Conservation (phyloP, 192 early-diverging fungal genomes). For the Linnemannia elongata region DNA sequence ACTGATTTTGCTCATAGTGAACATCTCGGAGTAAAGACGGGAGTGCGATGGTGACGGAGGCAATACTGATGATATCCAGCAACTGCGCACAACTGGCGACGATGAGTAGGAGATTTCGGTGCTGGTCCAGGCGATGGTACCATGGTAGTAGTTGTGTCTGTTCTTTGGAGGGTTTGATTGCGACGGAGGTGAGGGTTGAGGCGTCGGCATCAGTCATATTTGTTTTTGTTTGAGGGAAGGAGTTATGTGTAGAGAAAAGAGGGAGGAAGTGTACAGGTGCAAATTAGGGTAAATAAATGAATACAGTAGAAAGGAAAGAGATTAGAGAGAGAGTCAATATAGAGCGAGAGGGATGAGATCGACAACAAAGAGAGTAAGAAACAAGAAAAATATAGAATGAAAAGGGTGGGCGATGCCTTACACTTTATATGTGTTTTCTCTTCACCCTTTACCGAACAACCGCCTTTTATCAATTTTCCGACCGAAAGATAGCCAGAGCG, state of each 20-base stretch:
- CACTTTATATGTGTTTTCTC: neutral
- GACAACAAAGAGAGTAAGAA: neutral
- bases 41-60: slow-evolving; percentile 44
- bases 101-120: slow-evolving; percentile 23
- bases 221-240: neutral
- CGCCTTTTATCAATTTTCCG: too few relatives aligned
- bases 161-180: slow-evolving; percentile 14
- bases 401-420: neutral
- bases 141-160: slow-evolving; percentile 9
- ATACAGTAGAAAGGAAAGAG: neutral
- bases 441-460: too few relatives aligned
- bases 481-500: too few relatives aligned
- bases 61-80: slow-evolving; percentile 44
- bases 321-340: neutral
- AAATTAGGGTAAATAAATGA: neutral
- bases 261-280: neutral
- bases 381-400: too few relatives aligned
- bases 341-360: neutral
- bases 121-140: slow-evolving; percentile 25
- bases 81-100: slow-evolving; percentile 27
- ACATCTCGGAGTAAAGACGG: slow-evolving; percentile 43
- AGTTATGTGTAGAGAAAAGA: too few relatives aligned
- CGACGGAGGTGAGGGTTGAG: slow-evolving; percentile 26
- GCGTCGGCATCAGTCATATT: slow-evolving; percentile 17
- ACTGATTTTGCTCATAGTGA: slow-evolving; percentile 29